Conservation (phyloP, 768 basidiomycete genomes). For the Termitomyces sp. region DNA sequence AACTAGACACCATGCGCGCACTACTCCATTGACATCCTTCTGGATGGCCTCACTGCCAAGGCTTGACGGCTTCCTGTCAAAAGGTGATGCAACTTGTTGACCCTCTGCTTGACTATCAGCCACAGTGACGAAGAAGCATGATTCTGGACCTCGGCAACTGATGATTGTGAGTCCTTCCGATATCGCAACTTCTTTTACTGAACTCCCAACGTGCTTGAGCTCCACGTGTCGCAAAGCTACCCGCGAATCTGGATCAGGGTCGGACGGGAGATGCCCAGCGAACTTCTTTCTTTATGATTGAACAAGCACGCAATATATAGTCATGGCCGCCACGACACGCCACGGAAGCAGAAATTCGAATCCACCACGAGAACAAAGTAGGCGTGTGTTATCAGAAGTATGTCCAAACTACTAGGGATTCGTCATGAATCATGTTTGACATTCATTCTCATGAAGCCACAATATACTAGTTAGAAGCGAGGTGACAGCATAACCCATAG, state of each 20-base stretch:
- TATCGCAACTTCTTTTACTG: not conserved
- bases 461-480: not conserved
- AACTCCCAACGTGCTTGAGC: not conserved
- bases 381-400: not conserved
- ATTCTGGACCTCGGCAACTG: not conserved
- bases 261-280: not conserved
- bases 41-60: too few relatives aligned
- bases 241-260: not conserved
- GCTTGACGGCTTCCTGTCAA: not conserved
- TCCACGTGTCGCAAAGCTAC: not conserved
- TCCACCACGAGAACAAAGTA: not conserved
- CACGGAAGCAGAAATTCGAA: not conserved
- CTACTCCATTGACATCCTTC: not conserved
- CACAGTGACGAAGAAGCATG: not conserved
- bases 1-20: not conserved
- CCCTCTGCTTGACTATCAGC: not conserved
- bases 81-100: not conserved
- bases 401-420: not conserved
- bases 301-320: not conserved
- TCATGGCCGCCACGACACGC: not conserved
- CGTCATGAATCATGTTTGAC: not conserved
- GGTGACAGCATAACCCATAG: slow-evolving; percentile 7
- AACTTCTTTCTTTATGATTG: too few relatives aligned
- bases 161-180: not conserved
- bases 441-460: not conserved